A percentile compares a stretch with the other conserved stretches of the same genome.
phyloP scores from a whole-genome alignment of 768 basidiomycete genomes.

The Lentinula raphanica region DNA sequence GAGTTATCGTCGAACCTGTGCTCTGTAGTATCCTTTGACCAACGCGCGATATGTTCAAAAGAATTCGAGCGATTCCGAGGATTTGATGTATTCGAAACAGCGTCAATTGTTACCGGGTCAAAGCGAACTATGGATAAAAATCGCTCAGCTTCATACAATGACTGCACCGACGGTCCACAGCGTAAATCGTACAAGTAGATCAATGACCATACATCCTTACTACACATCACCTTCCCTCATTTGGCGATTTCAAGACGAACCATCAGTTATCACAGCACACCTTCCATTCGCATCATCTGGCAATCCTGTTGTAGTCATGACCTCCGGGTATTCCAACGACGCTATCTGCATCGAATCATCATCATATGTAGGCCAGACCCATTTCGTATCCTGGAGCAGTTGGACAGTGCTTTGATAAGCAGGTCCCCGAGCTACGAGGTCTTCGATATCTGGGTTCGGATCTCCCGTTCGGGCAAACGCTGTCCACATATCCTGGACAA shows the following conservation, averaged over 20 bases:
- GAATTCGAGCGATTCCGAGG: too few relatives aligned
- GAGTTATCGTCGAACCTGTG: too few relatives aligned
- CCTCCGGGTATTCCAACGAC: background rate
- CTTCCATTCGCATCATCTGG: slow-evolving; percentile 2
- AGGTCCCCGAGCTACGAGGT: slow-evolving; percentile 1
- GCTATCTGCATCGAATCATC: background rate
- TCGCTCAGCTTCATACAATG: too few relatives aligned
- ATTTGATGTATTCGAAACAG: too few relatives aligned
- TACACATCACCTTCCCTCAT: too few relatives aligned
- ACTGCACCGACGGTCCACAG: too few relatives aligned
- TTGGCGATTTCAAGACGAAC: background rate
- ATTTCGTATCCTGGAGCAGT: background rate
- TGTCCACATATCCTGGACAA: slow-evolving; percentile 5
- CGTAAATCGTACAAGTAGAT: too few relatives aligned
- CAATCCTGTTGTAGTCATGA: background rate
- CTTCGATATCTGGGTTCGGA: background rate
- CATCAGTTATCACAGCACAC: slow-evolving; percentile 5
- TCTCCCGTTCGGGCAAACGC: slow-evolving; percentile 1
- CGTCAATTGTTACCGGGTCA: too few relatives aligned
- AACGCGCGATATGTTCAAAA: too few relatives aligned
- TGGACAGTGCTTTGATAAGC: slow-evolving; percentile 2
- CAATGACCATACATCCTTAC: too few relatives aligned
- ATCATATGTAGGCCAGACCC: slow-evolving; percentile 2
- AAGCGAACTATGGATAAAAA: too few relatives aligned
- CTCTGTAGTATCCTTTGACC: too few relatives aligned